Evolutionary conservation across 2,329 filamentous ascomycete genomes (phyloP), one percentile per base, ranked within the genome.

Genomic region (Akanthomyces muscarius): DNA sequence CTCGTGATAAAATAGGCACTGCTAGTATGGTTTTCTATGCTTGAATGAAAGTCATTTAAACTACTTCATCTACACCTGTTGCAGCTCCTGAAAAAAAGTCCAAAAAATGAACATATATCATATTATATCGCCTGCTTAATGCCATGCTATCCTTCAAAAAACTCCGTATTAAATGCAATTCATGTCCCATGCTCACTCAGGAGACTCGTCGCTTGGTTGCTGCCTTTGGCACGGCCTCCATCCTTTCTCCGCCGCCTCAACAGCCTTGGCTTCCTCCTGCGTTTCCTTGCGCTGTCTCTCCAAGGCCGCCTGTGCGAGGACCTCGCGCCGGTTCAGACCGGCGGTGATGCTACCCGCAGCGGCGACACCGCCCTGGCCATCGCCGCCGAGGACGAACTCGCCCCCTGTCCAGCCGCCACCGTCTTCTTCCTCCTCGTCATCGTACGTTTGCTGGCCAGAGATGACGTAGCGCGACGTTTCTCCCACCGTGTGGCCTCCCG

Each of bases 351-450:
- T 81, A 64, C 75, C 81, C 58, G 81, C 83, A 50, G 66, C 72
- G 45, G 75, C 75, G 2, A 75, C 75, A 64, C 75, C 81, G 64
- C 75, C 81, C 59, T 81, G 82, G 10, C 76, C 75, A 41, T 88
- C 89, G 16, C 76, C 75, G 42, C 89, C 89, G 16, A 92, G 80
- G 18, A 92, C 87, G 74, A 90, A 94, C 69, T 91, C 86, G 2
- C 91, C 91, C 5, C 91, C 91, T 0, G 83, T 88, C 90, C 90
- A 93, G 0, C 89, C 90, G 3, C 89, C 88, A 68, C 89, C 84
- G 70, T 92, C 84, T 4, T 77, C 80, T 28, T 76, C 75, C 4
- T 77, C 80, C 21, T 76, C 75, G 48, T 73, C 73, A 14, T 80
- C 83, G 3, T 77, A 79, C 23, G 75, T 74, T 51, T 73, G 73